phyloP scores from a whole-genome alignment of 306 rosid species.

The Luffa acutangula region DNA sequence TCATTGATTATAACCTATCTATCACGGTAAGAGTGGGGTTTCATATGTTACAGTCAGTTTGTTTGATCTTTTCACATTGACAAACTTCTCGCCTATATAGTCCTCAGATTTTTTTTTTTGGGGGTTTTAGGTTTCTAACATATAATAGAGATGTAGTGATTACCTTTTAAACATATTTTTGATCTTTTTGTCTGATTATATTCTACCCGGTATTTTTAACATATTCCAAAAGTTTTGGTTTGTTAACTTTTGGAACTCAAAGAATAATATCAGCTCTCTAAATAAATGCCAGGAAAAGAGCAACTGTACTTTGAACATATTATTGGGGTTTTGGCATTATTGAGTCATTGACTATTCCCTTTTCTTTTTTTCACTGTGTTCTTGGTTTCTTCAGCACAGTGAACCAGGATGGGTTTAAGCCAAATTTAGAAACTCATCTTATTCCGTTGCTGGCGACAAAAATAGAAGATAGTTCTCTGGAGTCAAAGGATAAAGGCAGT shows the following conservation, averaged over 20 bases:
- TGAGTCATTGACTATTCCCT: background rate
- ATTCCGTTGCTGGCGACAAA: conserved; percentile 76
- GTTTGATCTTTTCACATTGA: background rate
- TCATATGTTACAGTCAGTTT: background rate
- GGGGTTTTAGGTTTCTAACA: background rate
- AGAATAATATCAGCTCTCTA: background rate
- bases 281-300: background rate
- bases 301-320: background rate
- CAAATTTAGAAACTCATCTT: conserved; percentile 82
- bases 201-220: background rate
- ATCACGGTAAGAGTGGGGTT: background rate
- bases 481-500: conserved; percentile 44
- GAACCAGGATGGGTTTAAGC: conserved; percentile 93
- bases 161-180: background rate
- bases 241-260: background rate
- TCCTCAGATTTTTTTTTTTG: background rate
- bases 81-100: background rate
- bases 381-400: conserved; percentile 62
- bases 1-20: background rate
- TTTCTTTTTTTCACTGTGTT: conserved; percentile 6
- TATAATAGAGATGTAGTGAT: background rate
- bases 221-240: background rate
- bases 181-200: background rate
- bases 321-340: background rate
- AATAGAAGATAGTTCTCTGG: conserved; percentile 44